Evolutionary conservation across 2,329 filamentous ascomycete genomes (phyloP).

Genomic region (Aspergillus sergii): DNA sequence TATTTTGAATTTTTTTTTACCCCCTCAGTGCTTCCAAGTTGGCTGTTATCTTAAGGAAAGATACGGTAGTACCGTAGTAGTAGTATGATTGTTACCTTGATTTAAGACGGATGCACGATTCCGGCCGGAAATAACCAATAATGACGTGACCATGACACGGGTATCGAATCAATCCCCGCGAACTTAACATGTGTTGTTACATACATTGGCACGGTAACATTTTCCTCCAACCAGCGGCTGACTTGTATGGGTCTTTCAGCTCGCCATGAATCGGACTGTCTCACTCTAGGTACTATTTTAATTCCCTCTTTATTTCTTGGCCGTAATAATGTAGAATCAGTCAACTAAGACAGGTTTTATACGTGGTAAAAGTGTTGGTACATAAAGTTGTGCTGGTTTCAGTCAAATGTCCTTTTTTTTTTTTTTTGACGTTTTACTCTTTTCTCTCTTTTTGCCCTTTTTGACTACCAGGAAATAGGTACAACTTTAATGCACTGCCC

Average conservation of each 20-base stretch:
- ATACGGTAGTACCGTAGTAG: background rate
- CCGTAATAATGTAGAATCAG: no score
- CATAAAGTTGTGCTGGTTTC: background rate
- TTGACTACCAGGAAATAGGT: background rate
- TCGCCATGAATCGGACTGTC: conserved; percentile 1
- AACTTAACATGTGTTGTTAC: background rate
- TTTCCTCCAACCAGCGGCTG: background rate
- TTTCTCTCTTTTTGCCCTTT: background rate
- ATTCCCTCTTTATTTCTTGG: background rate
- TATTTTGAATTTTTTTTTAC: background rate
- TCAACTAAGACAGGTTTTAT: no score
- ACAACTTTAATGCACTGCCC: background rate
- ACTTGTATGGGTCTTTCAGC: conserved; percentile 3
- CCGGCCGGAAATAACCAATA: background rate
- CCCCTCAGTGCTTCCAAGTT: background rate
- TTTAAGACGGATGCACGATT: background rate
- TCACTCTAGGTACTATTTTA: background rate
- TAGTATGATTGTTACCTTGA: background rate
- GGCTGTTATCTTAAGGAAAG: background rate
- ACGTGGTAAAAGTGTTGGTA: background rate
- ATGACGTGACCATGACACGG: conserved; percentile 7
- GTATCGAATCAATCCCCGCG: background rate
- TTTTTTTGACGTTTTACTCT: background rate
- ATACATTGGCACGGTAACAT: conserved; percentile 7
- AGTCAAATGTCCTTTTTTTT: no score